These are phyloP conservation scores for Capsicum baccatum DNA, from an alignment of 257 asterid species.

Conservation along the genomic window DNA sequence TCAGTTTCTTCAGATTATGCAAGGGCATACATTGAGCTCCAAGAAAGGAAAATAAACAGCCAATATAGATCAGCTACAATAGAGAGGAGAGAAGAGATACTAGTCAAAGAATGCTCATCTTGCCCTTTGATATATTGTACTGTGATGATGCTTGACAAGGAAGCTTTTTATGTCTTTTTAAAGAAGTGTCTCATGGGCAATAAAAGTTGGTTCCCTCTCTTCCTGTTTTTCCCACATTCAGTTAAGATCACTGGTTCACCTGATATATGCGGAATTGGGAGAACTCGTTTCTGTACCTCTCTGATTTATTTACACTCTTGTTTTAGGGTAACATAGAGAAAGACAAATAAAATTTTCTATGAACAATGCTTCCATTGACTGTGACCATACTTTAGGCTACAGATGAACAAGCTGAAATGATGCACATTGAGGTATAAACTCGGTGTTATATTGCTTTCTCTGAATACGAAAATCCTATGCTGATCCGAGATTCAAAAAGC, in stretches of 20 bases:
- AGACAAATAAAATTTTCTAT: background rate
- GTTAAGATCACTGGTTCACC: constrained; percentile 2
- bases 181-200: background rate
- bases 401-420: constrained; percentile 13
- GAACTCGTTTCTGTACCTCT: background rate
- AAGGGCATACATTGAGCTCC: background rate
- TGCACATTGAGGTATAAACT: background rate
- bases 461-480: background rate
- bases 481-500: background rate
- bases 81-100: background rate
- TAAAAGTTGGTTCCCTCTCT: background rate
- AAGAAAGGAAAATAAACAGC: background rate
- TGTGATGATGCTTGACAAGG: background rate
- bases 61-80: constrained; percentile 1
- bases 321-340: constrained; percentile 6
- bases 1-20: background rate
- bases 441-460: constrained; percentile 1
- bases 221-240: background rate
- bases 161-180: background rate
- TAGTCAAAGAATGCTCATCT: background rate
- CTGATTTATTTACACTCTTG: background rate
- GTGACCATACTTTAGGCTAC: background rate
- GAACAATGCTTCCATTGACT: background rate
- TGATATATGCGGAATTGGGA: background rate
- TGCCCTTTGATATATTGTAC: constrained; percentile 11